Conservation (phyloP, 2,329 filamentous ascomycete species). For the Cordyceps pruinosa region DNA sequence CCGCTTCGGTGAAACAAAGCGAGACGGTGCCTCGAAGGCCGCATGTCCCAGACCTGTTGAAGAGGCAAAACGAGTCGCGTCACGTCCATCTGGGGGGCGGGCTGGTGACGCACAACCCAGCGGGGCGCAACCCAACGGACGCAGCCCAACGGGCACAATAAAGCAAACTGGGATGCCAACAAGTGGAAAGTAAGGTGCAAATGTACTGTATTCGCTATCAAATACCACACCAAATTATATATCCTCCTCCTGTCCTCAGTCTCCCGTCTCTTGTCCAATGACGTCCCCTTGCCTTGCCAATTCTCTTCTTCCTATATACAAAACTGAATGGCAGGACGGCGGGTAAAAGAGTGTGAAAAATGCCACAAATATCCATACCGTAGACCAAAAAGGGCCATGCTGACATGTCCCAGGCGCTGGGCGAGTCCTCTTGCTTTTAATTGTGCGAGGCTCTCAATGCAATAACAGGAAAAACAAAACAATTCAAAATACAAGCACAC, state of each 20-base stretch:
- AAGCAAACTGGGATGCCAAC: not conserved
- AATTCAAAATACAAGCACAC: constrained; percentile 1
- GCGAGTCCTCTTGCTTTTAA: constrained; percentile 8
- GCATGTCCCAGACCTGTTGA: not conserved
- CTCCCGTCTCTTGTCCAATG: not conserved
- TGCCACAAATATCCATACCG: not conserved
- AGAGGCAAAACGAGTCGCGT: not conserved
- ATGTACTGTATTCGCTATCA: constrained; percentile 12
- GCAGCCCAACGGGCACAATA: not conserved
- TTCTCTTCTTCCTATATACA: constrained; percentile 2
- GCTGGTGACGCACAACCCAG: not conserved
- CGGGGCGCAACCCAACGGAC: not conserved
- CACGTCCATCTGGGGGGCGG: too few species aligned
- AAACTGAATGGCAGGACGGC: not conserved
- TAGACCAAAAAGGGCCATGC: not conserved
- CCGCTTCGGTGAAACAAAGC: not conserved
- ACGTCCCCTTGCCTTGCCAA: not conserved
- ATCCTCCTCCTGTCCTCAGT: not conserved
- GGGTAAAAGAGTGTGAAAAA: not conserved
- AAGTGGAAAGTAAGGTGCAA: not conserved
- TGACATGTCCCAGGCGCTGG: constrained; percentile 4
- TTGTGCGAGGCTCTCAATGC: constrained; percentile 8
- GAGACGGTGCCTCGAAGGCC: not conserved
- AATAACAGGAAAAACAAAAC: constrained; percentile 7
- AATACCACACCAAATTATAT: constrained; percentile 8